Evolutionary conservation across 164 flowering plant species (phyloP).

Genomic region (Pachysandra terminalis): DNA sequence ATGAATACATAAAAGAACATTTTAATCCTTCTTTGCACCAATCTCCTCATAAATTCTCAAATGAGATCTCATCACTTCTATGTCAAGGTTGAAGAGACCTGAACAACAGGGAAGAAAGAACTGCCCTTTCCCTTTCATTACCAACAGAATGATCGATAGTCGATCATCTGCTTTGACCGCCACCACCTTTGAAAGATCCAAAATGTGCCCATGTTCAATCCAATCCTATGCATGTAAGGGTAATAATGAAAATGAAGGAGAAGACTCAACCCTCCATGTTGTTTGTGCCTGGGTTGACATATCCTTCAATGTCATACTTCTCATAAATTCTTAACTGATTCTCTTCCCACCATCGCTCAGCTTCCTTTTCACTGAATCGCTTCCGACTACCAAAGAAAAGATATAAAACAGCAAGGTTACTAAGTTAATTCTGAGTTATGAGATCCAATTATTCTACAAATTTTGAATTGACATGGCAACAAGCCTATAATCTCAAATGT

Average conservation of each 20-base stretch:
- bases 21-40: neutral
- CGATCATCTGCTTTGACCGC: too few relatives aligned
- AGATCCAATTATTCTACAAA: neutral
- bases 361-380: constrained; percentile 53
- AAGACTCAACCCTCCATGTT: constrained; percentile 14
- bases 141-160: too few relatives aligned
- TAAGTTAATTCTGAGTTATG: neutral
- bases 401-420: neutral
- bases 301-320: constrained; percentile 41
- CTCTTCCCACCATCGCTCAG: constrained; percentile 66
- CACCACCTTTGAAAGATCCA: too few relatives aligned
- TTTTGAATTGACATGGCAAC: too few relatives aligned
- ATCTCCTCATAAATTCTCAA: neutral
- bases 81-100: neutral
- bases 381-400: constrained; percentile 47
- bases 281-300: constrained; percentile 18
- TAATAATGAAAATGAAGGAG: neutral
- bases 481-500: neutral
- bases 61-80: neutral
- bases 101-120: neutral
- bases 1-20: neutral
- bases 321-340: constrained; percentile 47
- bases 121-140: neutral
- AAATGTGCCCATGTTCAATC: too few relatives aligned
- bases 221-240: too few relatives aligned